Evolutionary conservation across 495 filamentous ascomycete genomes (phyloP).

Genomic region (Aspergillus coremiiformis): DNA sequence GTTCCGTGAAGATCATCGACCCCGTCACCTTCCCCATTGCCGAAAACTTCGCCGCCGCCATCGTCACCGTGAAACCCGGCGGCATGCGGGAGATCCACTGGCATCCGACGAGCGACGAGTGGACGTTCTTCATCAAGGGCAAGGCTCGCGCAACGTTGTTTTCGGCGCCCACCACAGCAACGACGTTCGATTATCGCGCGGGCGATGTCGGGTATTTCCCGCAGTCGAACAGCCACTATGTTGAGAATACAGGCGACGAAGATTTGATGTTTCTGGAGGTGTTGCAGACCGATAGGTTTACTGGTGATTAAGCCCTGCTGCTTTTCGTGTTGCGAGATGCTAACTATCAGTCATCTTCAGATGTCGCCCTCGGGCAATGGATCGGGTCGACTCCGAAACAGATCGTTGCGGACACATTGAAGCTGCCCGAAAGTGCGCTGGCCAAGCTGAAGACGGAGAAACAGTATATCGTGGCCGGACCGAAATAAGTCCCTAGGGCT

Average conservation of each 20-base stretch:
- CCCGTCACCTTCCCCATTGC: conserved; percentile 56
- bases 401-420: conserved; percentile 56
- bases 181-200: conserved; percentile 68
- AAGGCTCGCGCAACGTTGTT: conserved; percentile 61
- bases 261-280: conserved; percentile 66
- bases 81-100: conserved; percentile 76
- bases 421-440: conserved; percentile 48
- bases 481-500: too few relatives aligned
- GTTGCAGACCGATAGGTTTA: conserved; percentile 58
- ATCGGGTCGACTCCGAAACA: conserved; percentile 56
- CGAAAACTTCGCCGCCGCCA: conserved; percentile 50
- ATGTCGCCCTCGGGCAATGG: conserved; percentile 58
- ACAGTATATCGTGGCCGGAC: conserved; percentile 48
- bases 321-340: too few relatives aligned
- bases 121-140: conserved; percentile 67
- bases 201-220: conserved; percentile 70
- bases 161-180: conserved; percentile 46
- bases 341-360: too few relatives aligned
- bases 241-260: conserved; percentile 65
- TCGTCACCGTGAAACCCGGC: conserved; percentile 61
- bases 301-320: too few relatives aligned
- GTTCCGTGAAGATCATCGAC: conserved; percentile 62
- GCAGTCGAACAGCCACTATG: conserved; percentile 56
- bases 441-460: conserved; percentile 52
- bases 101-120: conserved; percentile 69